Evolutionary conservation across 1,284 basidiomycete genomes (phyloP), one percentile per base, ranked within the genome.

Genomic region (Boletus calvinii): DNA sequence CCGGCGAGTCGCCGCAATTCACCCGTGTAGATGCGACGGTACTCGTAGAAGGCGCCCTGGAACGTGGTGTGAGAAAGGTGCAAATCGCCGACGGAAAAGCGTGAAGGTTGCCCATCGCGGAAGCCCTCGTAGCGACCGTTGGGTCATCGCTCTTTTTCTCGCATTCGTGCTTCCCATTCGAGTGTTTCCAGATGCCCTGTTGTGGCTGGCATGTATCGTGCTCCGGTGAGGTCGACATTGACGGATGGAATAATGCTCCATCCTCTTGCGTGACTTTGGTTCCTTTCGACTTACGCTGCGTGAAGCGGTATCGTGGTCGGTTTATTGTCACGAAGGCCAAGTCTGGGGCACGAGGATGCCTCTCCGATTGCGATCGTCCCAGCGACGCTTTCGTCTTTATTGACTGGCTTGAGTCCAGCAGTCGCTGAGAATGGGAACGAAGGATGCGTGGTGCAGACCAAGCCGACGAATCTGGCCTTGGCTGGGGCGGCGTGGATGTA

Each of bases 371-470:
- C 17, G 61, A 64, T 24, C 65, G 58, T 35, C 52, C 62, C 24
- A 70, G 51, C 7, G 60, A 18, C 8, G 57, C 24, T 6, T 45
- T 52, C 34, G 22, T 40, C 48, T 47, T 52, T 3, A 18, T 29
- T 9, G 37, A 10, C 26, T 39, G 31, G 17, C 11, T 32, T 22
- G 48, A 18, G 17, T 37, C 46, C 31, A 26, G 11, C 24, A 61
- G 48, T 35, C 58, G 55, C 39, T 68, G 72, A 32, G 71, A 72
- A 18, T 67, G 67, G 17, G 72, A 71, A 24, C 73, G 67, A 31
- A 71, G 66, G 36, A 72, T 60, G 15, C 63, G 67, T 8, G 60
- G 54, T 11, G 64, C 51, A 39, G 60, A 57, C 48, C 60, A 49
- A n/a, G 35, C 17, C 7, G 26, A 32, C 7, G 48, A 37, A 6